A percentile compares a stretch with the other conserved stretches of the same genome.
Conservation (phyloP, 2,329 filamentous ascomycete species). For the Teratosphaeria viscida region DNA sequence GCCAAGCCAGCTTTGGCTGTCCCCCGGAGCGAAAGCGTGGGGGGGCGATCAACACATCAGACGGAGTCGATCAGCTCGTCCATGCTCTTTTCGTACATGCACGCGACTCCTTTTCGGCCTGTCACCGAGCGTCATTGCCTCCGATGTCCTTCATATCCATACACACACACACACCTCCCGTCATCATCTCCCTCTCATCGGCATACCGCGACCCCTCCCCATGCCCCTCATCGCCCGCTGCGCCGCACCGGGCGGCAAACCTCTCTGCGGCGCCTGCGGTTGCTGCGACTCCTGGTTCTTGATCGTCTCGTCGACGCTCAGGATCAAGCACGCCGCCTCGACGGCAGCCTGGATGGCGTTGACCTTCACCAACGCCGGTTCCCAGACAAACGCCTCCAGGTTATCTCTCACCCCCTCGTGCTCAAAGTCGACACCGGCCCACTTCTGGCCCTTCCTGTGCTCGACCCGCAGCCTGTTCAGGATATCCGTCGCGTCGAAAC, state of each 20-base stretch:
- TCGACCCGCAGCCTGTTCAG: conserved; percentile 92
- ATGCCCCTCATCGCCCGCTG: conserved; percentile 79
- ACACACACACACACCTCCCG: background rate
- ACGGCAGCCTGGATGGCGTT: conserved; percentile 95
- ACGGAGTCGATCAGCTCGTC: background rate
- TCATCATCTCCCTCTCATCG: conserved; percentile 27
- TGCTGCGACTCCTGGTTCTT: conserved; percentile 85
- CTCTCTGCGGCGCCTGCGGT: conserved; percentile 68
- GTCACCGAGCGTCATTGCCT: background rate
- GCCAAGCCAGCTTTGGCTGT: background rate
- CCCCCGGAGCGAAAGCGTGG: background rate
- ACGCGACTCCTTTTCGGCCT: background rate
- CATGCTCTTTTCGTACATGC: background rate
- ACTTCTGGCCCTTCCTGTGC: conserved; percentile 83
- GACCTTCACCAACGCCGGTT: conserved; percentile 89
- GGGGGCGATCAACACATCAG: background rate
- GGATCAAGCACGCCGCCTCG: conserved; percentile 87
- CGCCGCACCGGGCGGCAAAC: conserved; percentile 55
- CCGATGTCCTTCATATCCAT: background rate
- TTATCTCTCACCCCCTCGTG: conserved; percentile 90
- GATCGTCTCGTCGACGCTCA: conserved; percentile 97
- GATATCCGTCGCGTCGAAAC: conserved; percentile 96
- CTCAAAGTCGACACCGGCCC: conserved; percentile 92
- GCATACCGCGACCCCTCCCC: conserved; percentile 66
- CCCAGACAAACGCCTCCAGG: conserved; percentile 94